Base-by-base conservation (phyloP, 192 early-diverging fungal species). In the Backusella tuberculispora region DNA sequence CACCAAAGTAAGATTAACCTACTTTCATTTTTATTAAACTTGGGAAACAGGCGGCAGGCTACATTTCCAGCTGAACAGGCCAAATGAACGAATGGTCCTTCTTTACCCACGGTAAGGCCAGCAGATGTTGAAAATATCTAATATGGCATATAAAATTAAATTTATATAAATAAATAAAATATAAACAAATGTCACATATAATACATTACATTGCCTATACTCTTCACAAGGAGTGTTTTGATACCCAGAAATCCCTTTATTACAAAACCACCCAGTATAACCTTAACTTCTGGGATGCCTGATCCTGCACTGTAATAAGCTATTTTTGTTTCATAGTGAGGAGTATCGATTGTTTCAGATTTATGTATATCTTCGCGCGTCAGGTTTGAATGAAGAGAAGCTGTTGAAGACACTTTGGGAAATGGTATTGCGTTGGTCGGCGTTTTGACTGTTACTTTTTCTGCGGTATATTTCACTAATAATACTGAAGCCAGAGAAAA, bases 271-370 rank as follows among this genome's bases (percentile, higher is more conserved):
- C 96, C 92, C 56, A 98, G 76, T 46, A 97, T 97, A 15, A 94
- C 94, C 79, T 99, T 99, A 68, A 99, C 92, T 83, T 99, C 96
- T 15, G 96, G 91, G 43, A 97, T 92, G 38, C 96, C 96, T n/a
- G 92, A 93, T n/a, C 96, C 96, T 10, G 96, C 95, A 66, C 94
- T 93, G 72, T 97, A 97, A 42, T 89, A 90, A n/a, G 87, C 85
- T 24, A 80, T 84, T 71, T 92, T 92, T 48, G 88, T 86, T 14
- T 87, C 84, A n/a, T 43, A 53, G 21, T 44, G 47, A 42, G 50
- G 38, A 7, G 34, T 38, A 26, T 56, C 50, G 8, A 60, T 42
- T 1, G 47, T 21, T 56, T 72, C 53, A 34, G 24, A 26, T 56
- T 42, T 67, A 21, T 38, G 21, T 13, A 41, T 12, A 21, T 67